phyloP scores from a whole-genome alignment of 768 basidiomycete species.

The Mycena pura region DNA sequence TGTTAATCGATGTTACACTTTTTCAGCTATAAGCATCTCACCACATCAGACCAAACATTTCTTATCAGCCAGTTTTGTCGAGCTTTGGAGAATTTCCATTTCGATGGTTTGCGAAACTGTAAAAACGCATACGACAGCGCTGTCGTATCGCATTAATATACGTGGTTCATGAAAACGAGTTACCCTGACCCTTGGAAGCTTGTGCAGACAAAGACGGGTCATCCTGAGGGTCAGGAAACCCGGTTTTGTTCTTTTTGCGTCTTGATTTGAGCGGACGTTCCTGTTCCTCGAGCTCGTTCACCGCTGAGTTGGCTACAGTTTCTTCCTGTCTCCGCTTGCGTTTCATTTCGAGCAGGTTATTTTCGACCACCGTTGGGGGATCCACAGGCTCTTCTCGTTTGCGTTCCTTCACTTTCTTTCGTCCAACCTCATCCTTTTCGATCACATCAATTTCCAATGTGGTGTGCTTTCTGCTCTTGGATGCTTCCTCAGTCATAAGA shows the following conservation, averaged over 20 bases:
- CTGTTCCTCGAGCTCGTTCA: background rate
- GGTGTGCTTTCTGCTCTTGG: background rate
- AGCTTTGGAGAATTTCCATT: constrained; percentile 80
- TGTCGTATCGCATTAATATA: constrained; percentile 23
- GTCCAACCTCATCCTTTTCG: background rate
- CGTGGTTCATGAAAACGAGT: background rate
- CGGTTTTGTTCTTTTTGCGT: constrained; percentile 48
- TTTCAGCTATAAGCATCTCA: constrained; percentile 29
- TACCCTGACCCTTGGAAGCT: constrained; percentile 46
- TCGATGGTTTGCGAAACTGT: constrained; percentile 52
- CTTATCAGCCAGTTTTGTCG: constrained; percentile 78
- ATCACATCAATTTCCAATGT: background rate
- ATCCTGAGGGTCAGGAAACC: constrained; percentile 49
- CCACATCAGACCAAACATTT: constrained; percentile 62
- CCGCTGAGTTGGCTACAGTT: constrained; percentile 2
- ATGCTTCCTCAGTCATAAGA: background rate
- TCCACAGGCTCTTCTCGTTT: constrained; percentile 22
- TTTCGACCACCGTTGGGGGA: background rate
- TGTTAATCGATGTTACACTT: background rate
- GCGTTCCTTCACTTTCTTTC: constrained; percentile 32
- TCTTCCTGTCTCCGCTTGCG: constrained; percentile 7
- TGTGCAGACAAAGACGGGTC: constrained; percentile 46
- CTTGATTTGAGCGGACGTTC: constrained; percentile 39
- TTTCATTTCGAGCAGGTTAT: background rate
- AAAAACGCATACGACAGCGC: constrained; percentile 60